Base-by-base conservation (phyloP, 164 flowering plant species). In the Tinospora cordifolia region DNA sequence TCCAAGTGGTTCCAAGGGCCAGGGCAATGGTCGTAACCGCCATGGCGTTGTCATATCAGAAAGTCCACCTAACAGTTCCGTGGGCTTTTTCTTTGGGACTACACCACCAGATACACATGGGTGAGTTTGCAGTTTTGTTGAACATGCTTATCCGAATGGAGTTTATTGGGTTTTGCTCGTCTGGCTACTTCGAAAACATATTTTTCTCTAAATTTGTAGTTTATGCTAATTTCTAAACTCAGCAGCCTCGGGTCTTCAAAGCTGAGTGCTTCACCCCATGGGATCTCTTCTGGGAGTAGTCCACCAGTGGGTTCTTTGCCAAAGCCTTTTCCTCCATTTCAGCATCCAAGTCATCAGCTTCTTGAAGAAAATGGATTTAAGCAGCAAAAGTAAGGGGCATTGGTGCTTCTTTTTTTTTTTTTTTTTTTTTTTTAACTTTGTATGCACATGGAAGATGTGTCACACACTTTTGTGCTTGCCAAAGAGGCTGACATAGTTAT, bases 291-390 rank as follows among this genome's bases (percentile, higher is more conserved):
- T 41, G 88, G 92, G 34, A 81, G 87, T 76, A 91, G 97, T 80
- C 95, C 97, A 25, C 99, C 97, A 0, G 95, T 90, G 69, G 97
- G 97, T 49, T 94, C 99, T 24, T 46, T 86, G 80, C 97, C 97
- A 66, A 92, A 91, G 80, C 72, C 97, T 69, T 86, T 94, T 75
- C 97, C 95, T 62, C 87, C 92, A 41, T 94, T 92, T 83, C 99
- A 92, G 81, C 99, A 94, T 80, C 97, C 99, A 65, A 94, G 99
- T 79, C 99, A 94, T 81, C 91, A 87, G 76, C 89, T 92, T 70
- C 77, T 94, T 58, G 95, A 90, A 80, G 97, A 90, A 81, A 94
- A 91, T 80, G 97, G 97, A 72, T 94, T 90, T 79, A 88, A 75
- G 76, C 97, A 92, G 79, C 97, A 94, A 70, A 87, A 83, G 99